Base-by-base conservation (phyloP, 2,329 filamentous ascomycete genomes). In the Venturia asperata region DNA sequence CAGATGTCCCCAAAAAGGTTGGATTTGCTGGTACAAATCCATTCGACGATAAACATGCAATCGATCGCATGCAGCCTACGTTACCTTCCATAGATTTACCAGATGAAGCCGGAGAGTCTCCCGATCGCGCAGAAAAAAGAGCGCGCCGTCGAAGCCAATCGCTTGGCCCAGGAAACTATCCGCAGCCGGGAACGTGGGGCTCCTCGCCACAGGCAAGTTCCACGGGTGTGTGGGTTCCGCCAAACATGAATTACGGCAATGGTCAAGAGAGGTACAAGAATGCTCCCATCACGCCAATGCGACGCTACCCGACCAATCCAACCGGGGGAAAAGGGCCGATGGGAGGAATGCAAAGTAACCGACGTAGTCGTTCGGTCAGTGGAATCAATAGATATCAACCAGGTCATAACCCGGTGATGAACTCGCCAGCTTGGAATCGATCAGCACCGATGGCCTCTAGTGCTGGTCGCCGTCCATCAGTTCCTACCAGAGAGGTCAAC, bases 21-120 rank as follows among this genome's bases (percentile, higher is more conserved):
- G 43, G 39, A 43, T 63, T 63, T 39, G 43, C 30, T 43, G 45
- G 43, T 27, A 61, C 60, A 4, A 41, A 55, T 21, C 62, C 62
- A 63, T 63, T 63, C 30, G 62, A 63, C 27, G 47, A 63, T 27
- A 55, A 34, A 17, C 27, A 55, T 63, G 47, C 10, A 24, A n/a
- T 63, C 30, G 47, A 52, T 19, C 45, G 30, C n/a, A 30, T 43
- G 60, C 19, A 43, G n/a, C 60, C 43, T 47, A 47, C 60, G 19
- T n/a, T 62, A 6, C 60, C 43, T 1, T 62, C 60, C 5, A 37
- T 43, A 47, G 21, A 43, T n/a, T 17, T 62, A 13, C 60, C 60
- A 30, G 60, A 43, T 2, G 37, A 37, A 37, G 6, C 21, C 30
- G 10, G n/a, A 3, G 60, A 34, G 9, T 43, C 62, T 63, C 43